Percentiles rank a stretch among this genome's conserved stretches.
Conservation (phyloP, 2,329 filamentous ascomycete species). For the Colletotrichum sp. region DNA sequence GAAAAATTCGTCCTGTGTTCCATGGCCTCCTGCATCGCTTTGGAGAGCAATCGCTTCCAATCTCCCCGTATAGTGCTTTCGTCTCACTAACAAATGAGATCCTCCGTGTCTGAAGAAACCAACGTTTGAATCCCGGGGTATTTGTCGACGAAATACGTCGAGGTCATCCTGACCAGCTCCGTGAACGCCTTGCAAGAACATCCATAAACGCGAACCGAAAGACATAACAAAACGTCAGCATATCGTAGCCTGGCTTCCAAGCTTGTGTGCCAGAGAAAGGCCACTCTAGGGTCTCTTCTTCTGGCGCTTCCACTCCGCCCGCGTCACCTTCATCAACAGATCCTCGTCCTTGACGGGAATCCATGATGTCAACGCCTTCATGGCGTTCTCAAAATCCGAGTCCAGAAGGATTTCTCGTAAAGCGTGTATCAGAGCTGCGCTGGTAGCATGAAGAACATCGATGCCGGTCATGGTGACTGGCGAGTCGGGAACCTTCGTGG, state of each 20-base stretch:
- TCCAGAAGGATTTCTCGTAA: constrained; percentile 87
- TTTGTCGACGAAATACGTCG: constrained; percentile 1
- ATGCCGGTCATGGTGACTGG: constrained; percentile 54
- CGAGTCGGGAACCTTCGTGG: neutral
- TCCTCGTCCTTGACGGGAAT: constrained; percentile 95
- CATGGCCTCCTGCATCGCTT: neutral
- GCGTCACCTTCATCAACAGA: constrained; percentile 87
- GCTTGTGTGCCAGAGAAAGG: constrained; percentile 6
- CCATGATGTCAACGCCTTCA: constrained; percentile 96
- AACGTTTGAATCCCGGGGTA: neutral
- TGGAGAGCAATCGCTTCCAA: neutral
- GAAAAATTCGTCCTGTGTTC: neutral
- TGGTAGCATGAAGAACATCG: constrained; percentile 88
- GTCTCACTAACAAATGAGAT: neutral
- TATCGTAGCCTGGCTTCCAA: neutral
- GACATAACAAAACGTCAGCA: neutral
- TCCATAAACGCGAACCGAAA: neutral
- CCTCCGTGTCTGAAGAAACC: neutral
- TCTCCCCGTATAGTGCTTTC: neutral
- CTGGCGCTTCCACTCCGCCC: constrained; percentile 81
- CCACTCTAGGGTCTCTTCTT: constrained; percentile 41
- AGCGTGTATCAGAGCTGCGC: constrained; percentile 88
- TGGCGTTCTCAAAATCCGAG: constrained; percentile 95
- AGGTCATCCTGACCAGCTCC: constrained; percentile 5
- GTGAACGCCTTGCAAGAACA: constrained; percentile 7